phyloP scores from a whole-genome alignment of 1,284 basidiomycete genomes.

The Inonotus hispidus region DNA sequence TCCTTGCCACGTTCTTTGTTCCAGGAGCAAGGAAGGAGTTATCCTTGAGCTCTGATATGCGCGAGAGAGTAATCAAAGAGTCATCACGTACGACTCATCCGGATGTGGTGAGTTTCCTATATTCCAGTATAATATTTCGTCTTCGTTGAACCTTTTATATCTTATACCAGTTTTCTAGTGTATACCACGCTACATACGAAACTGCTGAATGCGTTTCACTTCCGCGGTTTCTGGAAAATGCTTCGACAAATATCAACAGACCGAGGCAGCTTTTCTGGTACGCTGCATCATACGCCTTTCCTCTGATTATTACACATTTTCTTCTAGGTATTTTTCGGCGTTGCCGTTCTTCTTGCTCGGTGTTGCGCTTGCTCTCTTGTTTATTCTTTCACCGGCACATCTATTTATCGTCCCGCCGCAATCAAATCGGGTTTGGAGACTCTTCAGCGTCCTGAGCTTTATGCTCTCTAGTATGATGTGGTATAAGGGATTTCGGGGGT shows the following conservation, averaged over 20 bases:
- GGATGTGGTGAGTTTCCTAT: slow-evolving; percentile 29
- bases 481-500: slow-evolving; percentile 36
- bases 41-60: slow-evolving; percentile 29
- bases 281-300: slow-evolving; percentile 20
- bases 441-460: slow-evolving; percentile 30
- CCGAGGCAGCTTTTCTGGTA: slow-evolving; percentile 37
- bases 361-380: slow-evolving; percentile 27
- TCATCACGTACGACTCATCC: slow-evolving; percentile 34
- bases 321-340: slow-evolving; percentile 1
- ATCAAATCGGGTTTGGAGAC: slow-evolving; percentile 30
- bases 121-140: background rate
- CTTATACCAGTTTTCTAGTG: slow-evolving; percentile 30
- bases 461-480: slow-evolving; percentile 31
- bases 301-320: slow-evolving; percentile 17
- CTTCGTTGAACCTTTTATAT: background rate
- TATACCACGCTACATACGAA: slow-evolving; percentile 32
- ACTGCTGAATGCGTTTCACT: slow-evolving; percentile 28
- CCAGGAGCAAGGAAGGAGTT: slow-evolving; percentile 33
- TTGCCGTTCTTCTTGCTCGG: slow-evolving; percentile 23
- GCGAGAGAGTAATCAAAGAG: slow-evolving; percentile 30
- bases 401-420: slow-evolving; percentile 21
- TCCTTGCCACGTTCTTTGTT: slow-evolving; percentile 34
- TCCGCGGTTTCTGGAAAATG: slow-evolving; percentile 28
- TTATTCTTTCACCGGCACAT: slow-evolving; percentile 21
- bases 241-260: slow-evolving; percentile 33